Evolutionary conservation across 768 basidiomycete species (phyloP), one percentile per base, ranked within the genome.

Genomic region (Calvatia gigantea): DNA sequence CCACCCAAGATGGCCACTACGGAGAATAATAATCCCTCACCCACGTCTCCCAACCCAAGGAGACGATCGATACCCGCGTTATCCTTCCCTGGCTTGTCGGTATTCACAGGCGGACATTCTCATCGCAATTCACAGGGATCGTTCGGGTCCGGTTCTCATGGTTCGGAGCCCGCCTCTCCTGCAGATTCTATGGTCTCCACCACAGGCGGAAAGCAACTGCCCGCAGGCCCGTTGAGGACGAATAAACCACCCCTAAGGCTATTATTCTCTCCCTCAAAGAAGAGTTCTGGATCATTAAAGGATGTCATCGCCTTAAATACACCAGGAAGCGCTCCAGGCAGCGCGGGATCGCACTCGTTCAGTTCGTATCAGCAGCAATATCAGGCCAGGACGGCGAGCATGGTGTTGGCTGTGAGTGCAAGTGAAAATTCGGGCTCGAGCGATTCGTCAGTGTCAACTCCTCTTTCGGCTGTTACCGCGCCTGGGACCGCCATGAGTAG

Each of bases 241-340:
- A 89, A 86, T 69, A 86, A 84, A 48, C 86, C 89, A 0, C 89
- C 88, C 2, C 69, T 89, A 54, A 82, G 83, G 47, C 70, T 88
- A 15, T 73, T 89, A 17, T 86, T 90, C 66, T 75, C 84, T 71
- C 80, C 77, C 45, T 83, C 86, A 5, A 68, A 52, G 27, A 55
- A 39, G 37, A 55, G 54, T 47, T 14, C 73, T 2, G 80, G 84
- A 21, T 74, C 81, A 2, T 62, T 80, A 42, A 67, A 68, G 17
- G 27, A 31, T 2, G 28, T 27, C 42, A 14, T 35, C 14, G 5
- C 23, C 14, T 17, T 27, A 6, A 39, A 23, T 28, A 31, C 32
- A 23, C 48, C 32, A 15, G 51, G 41, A 15, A 44, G 32, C 25
- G 42, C 42, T 27, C 52, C 42, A 4, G 37, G 44, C 21, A 47